These are phyloP conservation scores for Logfia minima DNA, from an alignment of 129 eudicot species.

Conservation along the genomic window DNA sequence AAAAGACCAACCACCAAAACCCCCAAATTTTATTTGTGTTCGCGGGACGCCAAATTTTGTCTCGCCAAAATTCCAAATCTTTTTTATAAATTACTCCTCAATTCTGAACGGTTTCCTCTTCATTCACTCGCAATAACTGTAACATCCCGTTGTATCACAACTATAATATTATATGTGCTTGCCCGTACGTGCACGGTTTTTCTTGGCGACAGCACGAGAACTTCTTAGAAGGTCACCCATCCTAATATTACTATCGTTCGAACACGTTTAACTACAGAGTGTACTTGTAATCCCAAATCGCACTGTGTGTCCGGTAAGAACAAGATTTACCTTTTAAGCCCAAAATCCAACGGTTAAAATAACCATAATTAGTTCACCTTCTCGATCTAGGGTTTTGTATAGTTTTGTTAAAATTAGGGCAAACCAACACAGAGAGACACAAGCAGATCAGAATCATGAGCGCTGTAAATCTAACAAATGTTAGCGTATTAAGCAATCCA, in stretches of 20 bases:
- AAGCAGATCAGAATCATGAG: constrained; percentile 45
- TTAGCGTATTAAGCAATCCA: constrained; percentile 70
- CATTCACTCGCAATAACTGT: neutral
- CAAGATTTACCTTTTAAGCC: too few relatives aligned
- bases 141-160: too few relatives aligned
- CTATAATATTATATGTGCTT: too few relatives aligned
- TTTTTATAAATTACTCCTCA: neutral
- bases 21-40: constrained; percentile 9
- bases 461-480: constrained; percentile 80
- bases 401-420: constrained; percentile 15
- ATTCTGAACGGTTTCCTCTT: neutral
- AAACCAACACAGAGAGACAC: constrained; percentile 11
- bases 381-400: neutral
- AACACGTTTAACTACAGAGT: too few relatives aligned
- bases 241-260: too few relatives aligned
- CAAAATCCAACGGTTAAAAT: too few relatives aligned
- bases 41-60: constrained; percentile 7
- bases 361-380: neutral
- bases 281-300: too few relatives aligned
- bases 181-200: too few relatives aligned
- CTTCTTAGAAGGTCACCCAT: too few relatives aligned
- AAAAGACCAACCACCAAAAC: neutral
- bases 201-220: too few relatives aligned
- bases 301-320: too few relatives aligned
- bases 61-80: constrained; percentile 25